Conservation (phyloP, 192 early-diverging fungal genomes). For the Gigaspora rosea region DNA sequence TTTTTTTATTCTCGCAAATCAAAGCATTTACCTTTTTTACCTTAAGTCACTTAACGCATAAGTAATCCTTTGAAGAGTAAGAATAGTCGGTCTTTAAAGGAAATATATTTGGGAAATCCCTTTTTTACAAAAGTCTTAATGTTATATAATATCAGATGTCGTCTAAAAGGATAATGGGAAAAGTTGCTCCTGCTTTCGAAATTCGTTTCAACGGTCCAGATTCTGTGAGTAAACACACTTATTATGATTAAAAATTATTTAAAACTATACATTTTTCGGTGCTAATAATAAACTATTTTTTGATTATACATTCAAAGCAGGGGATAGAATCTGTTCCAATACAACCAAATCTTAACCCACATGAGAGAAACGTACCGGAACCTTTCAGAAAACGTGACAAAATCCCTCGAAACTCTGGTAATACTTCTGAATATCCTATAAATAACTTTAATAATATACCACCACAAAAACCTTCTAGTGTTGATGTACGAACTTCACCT, state of each 20-base stretch:
- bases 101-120: no score
- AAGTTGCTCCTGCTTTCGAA: background rate
- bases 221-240: background rate
- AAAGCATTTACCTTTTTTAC: no score
- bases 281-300: no score
- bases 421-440: background rate
- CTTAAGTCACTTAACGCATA: no score
- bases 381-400: constrained; percentile 30
- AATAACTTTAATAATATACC: background rate
- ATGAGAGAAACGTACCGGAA: constrained; percentile 12
- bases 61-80: no score
- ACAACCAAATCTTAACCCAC: background rate
- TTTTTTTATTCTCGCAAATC: no score
- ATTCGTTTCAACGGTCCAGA: constrained; percentile 3
- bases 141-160: background rate
- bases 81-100: no score
- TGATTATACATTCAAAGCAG: no score
- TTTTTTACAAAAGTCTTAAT: no score
- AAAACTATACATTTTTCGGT: no score
- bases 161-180: background rate
- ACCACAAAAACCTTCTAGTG: background rate
- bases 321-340: background rate
- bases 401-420: constrained; percentile 29
- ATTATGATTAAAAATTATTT: no score
- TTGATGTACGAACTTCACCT: background rate